phyloP scores from a whole-genome alignment of 73 alveolate species.

The Loxodes magnus region DNA sequence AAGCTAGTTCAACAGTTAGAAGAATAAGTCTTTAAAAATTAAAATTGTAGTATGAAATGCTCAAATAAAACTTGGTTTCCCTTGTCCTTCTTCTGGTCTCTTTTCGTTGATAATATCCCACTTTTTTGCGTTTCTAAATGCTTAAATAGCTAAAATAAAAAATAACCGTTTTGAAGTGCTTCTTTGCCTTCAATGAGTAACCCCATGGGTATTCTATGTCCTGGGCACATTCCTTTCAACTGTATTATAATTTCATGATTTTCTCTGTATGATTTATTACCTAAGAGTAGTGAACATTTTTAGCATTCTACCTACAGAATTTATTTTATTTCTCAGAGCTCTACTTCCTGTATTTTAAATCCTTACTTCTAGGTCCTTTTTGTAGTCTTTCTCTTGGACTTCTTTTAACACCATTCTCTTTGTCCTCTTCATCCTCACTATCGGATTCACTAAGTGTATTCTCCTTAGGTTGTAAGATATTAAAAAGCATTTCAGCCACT shows the following conservation, averaged over 20 bases:
- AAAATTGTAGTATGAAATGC: too few species aligned
- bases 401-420: too few species aligned
- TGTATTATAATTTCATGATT: conserved; percentile 66
- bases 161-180: conserved; percentile 70
- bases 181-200: conserved; percentile 57
- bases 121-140: conserved; percentile 34
- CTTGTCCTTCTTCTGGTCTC: too few species aligned
- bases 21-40: too few species aligned
- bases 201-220: conserved; percentile 71
- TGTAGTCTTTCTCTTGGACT: too few species aligned
- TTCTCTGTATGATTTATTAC: too few species aligned
- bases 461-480: conserved; percentile 34
- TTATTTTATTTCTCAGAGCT: conserved; percentile 17
- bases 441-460: conserved; percentile 15
- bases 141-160: too few species aligned
- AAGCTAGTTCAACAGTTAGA: too few species aligned
- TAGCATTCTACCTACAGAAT: conserved; percentile 32
- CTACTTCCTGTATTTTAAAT: background rate
- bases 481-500: conserved; percentile 59
- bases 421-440: too few species aligned
- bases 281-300: conserved; percentile 56
- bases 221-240: conserved; percentile 79
- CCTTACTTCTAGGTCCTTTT: background rate
- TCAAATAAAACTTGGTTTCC: too few species aligned
- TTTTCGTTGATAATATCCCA: conserved; percentile 50